Base-by-base conservation (phyloP, 305 asterid genomes). In the Fraxinus albicans region DNA sequence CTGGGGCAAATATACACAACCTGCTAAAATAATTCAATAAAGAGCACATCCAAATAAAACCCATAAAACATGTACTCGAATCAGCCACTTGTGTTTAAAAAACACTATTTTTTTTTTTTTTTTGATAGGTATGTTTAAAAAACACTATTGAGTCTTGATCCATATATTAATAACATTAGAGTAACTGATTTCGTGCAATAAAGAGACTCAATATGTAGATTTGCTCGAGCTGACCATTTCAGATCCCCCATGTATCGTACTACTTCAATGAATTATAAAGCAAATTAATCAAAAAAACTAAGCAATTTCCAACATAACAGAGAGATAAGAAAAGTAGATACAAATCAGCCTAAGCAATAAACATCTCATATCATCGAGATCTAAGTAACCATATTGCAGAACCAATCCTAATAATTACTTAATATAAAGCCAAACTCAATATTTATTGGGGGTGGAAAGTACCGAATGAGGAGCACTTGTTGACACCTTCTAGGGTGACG, bases 401-500 rank as follows among this genome's bases (percentile, higher is more conserved):
- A 47, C 29, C 42, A 84, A 60, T 67, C 80, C 77, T 33, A 29
- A 80, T 80, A 79, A 29, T 31, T 31, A 29, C 75, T 29, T 29
- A 4, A 4, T 29, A 69, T 69, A 13, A 63, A 29, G 19, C 40
- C 21, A 31, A 69, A 53, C 8, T 34, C 23, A 47, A 75, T 42
- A 77, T 75, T 23, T 7, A 74, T 80, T 44, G 38, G 77, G 73
- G 65, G 80, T 17, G 76, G 76, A 35, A 38, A 79, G 74, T 93
- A 96, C 99, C 99, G 44, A 96, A 80, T 40, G 99, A 91, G 82
- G 98, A 93, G 93, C 99, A 95, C 93, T 96, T 96, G 88, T 93
- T 96, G 93, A 93, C 97, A 83, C 99, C 98, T 92, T 96, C 99
- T 38, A 96, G 98, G 85, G 99, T 96, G 89, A 96, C 93, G 75